These are phyloP conservation scores for Skeletonema grethae DNA, from an alignment of 108 stramenopile genomes.

Conservation along the genomic window DNA sequence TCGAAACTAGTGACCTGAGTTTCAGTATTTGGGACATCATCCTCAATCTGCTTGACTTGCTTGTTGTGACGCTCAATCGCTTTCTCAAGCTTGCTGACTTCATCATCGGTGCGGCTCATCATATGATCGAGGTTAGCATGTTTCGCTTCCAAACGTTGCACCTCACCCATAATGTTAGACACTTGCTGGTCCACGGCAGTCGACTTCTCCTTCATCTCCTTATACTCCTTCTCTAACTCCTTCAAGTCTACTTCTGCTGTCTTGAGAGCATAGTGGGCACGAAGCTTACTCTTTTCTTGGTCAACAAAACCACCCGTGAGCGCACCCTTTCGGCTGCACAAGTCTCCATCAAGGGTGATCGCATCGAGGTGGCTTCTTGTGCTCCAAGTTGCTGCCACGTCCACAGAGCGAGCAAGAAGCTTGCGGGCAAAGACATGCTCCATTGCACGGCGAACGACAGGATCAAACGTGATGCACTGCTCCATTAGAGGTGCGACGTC, in stretches of 20 bases:
- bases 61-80: conserved; percentile 58
- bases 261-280: conserved; percentile 57
- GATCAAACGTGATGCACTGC: conserved; percentile 80
- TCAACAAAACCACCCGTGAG: conserved; percentile 93
- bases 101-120: conserved; percentile 62
- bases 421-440: conserved; percentile 93
- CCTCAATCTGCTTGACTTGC: conserved; percentile 71
- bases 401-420: conserved; percentile 83
- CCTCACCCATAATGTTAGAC: conserved; percentile 66
- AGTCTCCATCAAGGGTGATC: conserved; percentile 97
- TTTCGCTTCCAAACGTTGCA: conserved; percentile 75
- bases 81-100: conserved; percentile 42
- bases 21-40: conserved; percentile 70
- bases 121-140: conserved; percentile 68
- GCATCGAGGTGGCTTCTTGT: conserved; percentile 84
- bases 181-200: conserved; percentile 71
- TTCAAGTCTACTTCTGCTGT: conserved; percentile 55
- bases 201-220: conserved; percentile 53
- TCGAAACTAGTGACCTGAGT: conserved; percentile 63
- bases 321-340: conserved; percentile 90
- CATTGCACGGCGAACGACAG: conserved; percentile 87
- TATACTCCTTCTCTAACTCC: conserved; percentile 51
- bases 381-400: conserved; percentile 79
- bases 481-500: conserved; percentile 75
- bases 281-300: conserved; percentile 65